Evolutionary conservation across 331 rosid genomes (phyloP).

Genomic region (Rosa hybrid): DNA sequence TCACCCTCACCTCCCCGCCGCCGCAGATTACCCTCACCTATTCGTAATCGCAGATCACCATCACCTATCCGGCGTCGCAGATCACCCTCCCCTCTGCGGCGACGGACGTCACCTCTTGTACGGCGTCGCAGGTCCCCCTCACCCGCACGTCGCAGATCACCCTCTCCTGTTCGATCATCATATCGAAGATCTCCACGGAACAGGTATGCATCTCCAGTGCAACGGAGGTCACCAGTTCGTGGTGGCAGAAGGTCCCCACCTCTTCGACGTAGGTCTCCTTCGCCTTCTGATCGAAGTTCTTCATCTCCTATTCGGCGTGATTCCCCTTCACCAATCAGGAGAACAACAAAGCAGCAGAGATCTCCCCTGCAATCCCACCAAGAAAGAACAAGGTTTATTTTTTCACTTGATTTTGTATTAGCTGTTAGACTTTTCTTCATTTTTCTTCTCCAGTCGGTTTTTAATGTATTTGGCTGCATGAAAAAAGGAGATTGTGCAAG

Average conservation of each 20-base stretch:
- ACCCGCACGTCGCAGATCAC: slow-evolving; percentile 29
- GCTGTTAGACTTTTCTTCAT: neutral
- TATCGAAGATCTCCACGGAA: slow-evolving; percentile 36
- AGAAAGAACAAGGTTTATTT: slow-evolving; percentile 49
- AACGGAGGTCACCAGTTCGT: slow-evolving; percentile 43
- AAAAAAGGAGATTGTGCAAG: neutral
- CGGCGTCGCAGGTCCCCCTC: slow-evolving; percentile 33
- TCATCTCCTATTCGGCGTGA: slow-evolving; percentile 42
- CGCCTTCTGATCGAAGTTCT: slow-evolving; percentile 49
- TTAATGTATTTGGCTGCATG: neutral
- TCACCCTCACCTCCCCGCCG: slow-evolving; percentile 48
- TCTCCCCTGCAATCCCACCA: slow-evolving; percentile 48
- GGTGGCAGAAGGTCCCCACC: slow-evolving; percentile 40
- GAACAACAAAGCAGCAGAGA: slow-evolving; percentile 41
- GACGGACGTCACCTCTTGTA: slow-evolving; percentile 28
- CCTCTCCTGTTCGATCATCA: slow-evolving; percentile 24
- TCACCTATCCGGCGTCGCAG: slow-evolving; percentile 25
- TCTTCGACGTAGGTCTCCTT: slow-evolving; percentile 45
- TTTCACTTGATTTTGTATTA: slow-evolving; percentile 1
- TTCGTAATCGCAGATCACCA: slow-evolving; percentile 30
- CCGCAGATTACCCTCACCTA: slow-evolving; percentile 29
- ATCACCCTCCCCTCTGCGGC: slow-evolving; percentile 25
- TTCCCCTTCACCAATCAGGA: slow-evolving; percentile 48
- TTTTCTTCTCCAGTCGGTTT: neutral
- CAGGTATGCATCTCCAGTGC: slow-evolving; percentile 49